These are phyloP conservation scores for Papiliotrema terrestris DNA, from an alignment of 1,284 basidiomycete genomes.

Conservation along the genomic window DNA sequence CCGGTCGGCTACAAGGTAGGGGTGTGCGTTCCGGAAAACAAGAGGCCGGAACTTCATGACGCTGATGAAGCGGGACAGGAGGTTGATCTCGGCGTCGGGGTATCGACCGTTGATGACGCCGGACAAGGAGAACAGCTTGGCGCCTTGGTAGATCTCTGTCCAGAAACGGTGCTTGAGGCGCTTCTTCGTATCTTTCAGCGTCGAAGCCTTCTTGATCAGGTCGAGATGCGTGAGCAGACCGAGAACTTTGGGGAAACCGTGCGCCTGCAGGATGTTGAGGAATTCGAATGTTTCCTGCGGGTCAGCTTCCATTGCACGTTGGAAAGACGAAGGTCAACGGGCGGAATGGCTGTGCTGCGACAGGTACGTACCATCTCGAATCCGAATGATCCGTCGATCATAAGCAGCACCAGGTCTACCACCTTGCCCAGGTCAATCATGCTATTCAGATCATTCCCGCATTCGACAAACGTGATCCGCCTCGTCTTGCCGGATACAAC, in stretches of 20 bases:
- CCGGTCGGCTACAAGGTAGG: slow-evolving; percentile 94
- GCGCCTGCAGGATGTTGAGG: slow-evolving; percentile 91
- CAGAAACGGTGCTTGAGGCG: slow-evolving; percentile 98
- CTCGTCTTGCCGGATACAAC: slow-evolving; percentile 90
- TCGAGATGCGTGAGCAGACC: slow-evolving; percentile 95
- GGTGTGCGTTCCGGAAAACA: slow-evolving; percentile 89
- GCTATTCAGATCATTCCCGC: slow-evolving; percentile 93
- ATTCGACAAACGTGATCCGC: slow-evolving; percentile 92
- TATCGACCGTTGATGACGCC: slow-evolving; percentile 98
- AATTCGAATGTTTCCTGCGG: slow-evolving; percentile 96
- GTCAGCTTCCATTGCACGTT: neutral
- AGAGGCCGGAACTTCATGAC: slow-evolving; percentile 99
- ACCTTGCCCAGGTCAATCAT: slow-evolving; percentile 99
- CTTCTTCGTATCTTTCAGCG: slow-evolving; percentile 89
- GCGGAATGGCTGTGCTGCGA: neutral
- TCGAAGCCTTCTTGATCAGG: slow-evolving; percentile 88
- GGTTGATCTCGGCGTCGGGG: slow-evolving; percentile 93
- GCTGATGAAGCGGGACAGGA: slow-evolving; percentile 90
- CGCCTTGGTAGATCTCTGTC: slow-evolving; percentile 98
- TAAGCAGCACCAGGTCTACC: slow-evolving; percentile 90
- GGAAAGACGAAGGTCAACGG: neutral
- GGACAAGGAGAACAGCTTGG: slow-evolving; percentile 96
- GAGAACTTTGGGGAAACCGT: slow-evolving; percentile 98
- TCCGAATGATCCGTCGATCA: slow-evolving; percentile 97
- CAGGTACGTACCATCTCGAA: slow-evolving; percentile 83